Base-by-base conservation (phyloP, 805 yeast species). In the Metschnikowia proteae region DNA sequence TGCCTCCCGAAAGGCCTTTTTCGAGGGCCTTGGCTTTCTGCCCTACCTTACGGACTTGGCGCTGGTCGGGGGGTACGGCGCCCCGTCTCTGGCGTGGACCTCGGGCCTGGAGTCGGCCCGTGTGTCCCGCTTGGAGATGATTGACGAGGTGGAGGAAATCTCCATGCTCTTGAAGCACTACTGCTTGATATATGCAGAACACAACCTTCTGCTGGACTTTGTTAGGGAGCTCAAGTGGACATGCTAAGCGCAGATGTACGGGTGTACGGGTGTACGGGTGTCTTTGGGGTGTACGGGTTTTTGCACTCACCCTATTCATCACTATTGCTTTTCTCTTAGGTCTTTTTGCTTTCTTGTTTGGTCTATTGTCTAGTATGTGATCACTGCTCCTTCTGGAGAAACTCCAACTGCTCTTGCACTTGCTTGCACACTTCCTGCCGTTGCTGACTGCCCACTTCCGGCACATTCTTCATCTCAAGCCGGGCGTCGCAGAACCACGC, bases 141-240 rank as follows among this genome's bases (percentile, higher is more conserved):
- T 87, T 22, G 95, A 86, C 62, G 95, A 86, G 62, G 63, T 84
- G 4, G 95, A 86, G 63, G 95, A 86, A 57, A 74, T 86, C 60
- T 64, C 71, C 46, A 66, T 86, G 35, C 68, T 86, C 40, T 75
- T 84, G 51, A 66, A 68, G 32, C 95, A 86, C 62, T 86, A 86
- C 57, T 73, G 83, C 39, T 62, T 80, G 35, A 47, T 57, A 23
- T 55, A 51, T 29, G 60, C 57, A 1, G 59, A 52, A 33, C 27
- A 32, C 25, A 52, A 48, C 3, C 38, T 43, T 36, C 11, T 3
- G 35, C 54, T 50, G 52, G 13, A 17, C 33, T 45, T 52, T 34
- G 38, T 42, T 3, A 2, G 1, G 1, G 26, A 30, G 4, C 29
- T 47, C 29, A 27, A 35, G 31, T 51, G 52, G 50, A 17, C 17